Percentiles rank a stretch among this genome's conserved stretches.
phyloP scores from a whole-genome alignment of 106 monocot genomes.

The Alisma plantagoaquatica region DNA sequence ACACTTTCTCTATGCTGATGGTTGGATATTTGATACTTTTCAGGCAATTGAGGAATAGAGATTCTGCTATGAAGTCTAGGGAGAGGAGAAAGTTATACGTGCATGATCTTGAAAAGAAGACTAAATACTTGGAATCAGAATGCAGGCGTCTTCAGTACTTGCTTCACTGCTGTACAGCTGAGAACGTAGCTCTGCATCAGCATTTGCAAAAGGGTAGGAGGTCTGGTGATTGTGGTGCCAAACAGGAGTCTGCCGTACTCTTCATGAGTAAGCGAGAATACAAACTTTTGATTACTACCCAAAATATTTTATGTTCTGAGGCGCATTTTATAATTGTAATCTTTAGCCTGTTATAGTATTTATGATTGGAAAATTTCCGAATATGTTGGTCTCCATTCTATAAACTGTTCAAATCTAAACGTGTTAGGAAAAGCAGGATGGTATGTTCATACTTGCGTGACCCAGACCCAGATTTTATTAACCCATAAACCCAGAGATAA shows the following conservation, averaged over 20 bases:
- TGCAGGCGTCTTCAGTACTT: constrained; percentile 63
- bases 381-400: background rate
- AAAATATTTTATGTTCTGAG: background rate
- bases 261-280: constrained; percentile 66
- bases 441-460: no score
- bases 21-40: no score
- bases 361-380: background rate
- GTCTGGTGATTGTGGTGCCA: constrained; percentile 39
- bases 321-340: background rate
- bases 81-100: constrained; percentile 86
- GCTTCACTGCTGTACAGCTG: constrained; percentile 52
- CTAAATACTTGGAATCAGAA: constrained; percentile 62
- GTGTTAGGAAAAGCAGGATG: background rate
- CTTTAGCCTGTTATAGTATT: background rate
- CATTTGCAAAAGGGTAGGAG: constrained; percentile 36
- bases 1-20: no score
- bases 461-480: no score
- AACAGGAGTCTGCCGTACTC: constrained; percentile 99
- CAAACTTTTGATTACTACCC: no score
- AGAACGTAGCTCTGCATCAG: constrained; percentile 67
- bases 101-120: constrained; percentile 82
- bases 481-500: no score
- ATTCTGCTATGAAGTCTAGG: constrained; percentile 94
- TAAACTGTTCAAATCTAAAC: background rate
- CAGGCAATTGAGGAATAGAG: constrained; percentile 91